These are phyloP conservation scores for Fusarium camptoceras DNA, from an alignment of 2,329 filamentous ascomycete species.

Conservation along the genomic window DNA sequence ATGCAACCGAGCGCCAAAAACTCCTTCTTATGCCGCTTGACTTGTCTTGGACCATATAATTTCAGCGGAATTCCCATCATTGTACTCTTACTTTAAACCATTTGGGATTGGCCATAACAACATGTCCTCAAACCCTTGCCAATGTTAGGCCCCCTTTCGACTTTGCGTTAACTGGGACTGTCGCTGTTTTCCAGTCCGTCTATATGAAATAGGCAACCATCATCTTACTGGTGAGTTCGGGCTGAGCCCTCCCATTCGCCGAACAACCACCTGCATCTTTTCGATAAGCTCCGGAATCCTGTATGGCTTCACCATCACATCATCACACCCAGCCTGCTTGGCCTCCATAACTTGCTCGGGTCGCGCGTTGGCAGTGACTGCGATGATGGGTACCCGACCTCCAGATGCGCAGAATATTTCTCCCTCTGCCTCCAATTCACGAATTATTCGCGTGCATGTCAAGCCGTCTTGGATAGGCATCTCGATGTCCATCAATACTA, in stretches of 20 bases:
- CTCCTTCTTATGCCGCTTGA: slow-evolving; percentile 30
- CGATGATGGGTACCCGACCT: slow-evolving; percentile 71
- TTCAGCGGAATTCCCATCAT: neutral
- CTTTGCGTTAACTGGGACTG: slow-evolving; percentile 13
- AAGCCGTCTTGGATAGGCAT: slow-evolving; percentile 81
- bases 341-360: slow-evolving; percentile 69
- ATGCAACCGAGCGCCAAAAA: slow-evolving; percentile 22
- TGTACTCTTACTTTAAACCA: slow-evolving; percentile 1
- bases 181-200: slow-evolving; percentile 34
- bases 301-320: slow-evolving; percentile 79
- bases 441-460: slow-evolving; percentile 73
- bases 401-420: slow-evolving; percentile 59
- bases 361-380: slow-evolving; percentile 75
- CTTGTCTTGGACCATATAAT: neutral
- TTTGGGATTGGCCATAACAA: neutral
- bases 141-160: neutral
- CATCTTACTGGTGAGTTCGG: slow-evolving; percentile 46
- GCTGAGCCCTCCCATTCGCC: slow-evolving; percentile 48
- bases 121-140: neutral
- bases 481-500: slow-evolving; percentile 81
- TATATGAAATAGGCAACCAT: slow-evolving; percentile 29
- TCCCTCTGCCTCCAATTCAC: slow-evolving; percentile 68
- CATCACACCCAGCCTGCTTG: slow-evolving; percentile 66
- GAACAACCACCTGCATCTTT: slow-evolving; percentile 66
- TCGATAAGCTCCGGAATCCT: slow-evolving; percentile 70